phyloP scores from a whole-genome alignment of 1,284 basidiomycete species.

The Neonothopanus nambi region DNA sequence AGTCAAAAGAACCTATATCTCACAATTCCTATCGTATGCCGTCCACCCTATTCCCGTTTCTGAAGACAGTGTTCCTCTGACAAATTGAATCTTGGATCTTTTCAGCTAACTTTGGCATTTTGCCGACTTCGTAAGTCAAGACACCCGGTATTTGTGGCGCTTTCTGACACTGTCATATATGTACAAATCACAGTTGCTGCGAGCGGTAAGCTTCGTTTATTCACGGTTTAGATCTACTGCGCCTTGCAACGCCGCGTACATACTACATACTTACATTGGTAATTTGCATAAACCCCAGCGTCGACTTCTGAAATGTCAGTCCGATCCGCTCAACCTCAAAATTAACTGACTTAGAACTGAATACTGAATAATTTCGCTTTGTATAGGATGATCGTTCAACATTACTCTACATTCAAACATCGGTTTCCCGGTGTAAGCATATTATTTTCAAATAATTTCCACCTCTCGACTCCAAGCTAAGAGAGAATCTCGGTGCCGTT shows the following conservation, averaged over 20 bases:
- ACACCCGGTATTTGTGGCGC: no score
- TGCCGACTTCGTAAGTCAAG: no score
- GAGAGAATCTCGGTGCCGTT: slow-evolving; percentile 17
- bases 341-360: neutral
- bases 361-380: neutral
- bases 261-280: no score
- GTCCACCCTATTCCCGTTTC: neutral
- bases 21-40: slow-evolving; percentile 37
- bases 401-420: slow-evolving; percentile 10
- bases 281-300: no score
- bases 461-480: slow-evolving; percentile 11
- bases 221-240: no score
- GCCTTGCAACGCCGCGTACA: no score
- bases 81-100: no score
- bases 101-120: no score
- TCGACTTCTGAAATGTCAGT: neutral
- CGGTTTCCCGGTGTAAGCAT: neutral
- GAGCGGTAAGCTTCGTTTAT: no score
- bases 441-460: slow-evolving; percentile 24
- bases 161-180: no score
- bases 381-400: neutral
- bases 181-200: no score
- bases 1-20: slow-evolving; percentile 40
- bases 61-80: no score
- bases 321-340: neutral